phyloP scores from a whole-genome alignment of 306 rosid genomes.

The Quercus variabilis region DNA sequence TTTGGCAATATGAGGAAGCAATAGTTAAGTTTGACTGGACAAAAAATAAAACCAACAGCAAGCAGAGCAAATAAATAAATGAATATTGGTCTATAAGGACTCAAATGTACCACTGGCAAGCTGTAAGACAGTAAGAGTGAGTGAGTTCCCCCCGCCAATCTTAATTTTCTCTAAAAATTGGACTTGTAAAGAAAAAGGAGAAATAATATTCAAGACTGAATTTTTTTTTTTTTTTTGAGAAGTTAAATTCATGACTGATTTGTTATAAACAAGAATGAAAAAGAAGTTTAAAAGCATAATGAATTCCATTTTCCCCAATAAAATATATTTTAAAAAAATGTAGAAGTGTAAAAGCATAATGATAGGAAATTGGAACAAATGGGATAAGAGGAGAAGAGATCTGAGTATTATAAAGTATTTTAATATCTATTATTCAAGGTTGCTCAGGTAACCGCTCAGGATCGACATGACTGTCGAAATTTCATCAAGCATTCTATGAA shows the following conservation, averaged over 20 bases:
- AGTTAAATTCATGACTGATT: too few species aligned
- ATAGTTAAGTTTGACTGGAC: too few species aligned
- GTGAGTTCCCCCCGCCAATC: neutral
- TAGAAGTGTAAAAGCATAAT: neutral
- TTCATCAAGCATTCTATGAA: conserved; percentile 26
- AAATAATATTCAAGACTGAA: too few species aligned
- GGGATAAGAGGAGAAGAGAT: neutral
- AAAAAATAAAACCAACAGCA: neutral
- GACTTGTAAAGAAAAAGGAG: too few species aligned
- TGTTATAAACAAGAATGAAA: too few species aligned
- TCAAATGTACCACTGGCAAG: neutral
- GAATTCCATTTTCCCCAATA: too few species aligned
- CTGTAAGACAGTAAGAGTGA: neutral
- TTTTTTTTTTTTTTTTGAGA: too few species aligned
- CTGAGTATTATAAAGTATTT: neutral
- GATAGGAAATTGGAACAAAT: neutral
- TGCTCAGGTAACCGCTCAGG: conserved; percentile 60
- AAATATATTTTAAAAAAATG: accelerated
- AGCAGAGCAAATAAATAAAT: neutral
- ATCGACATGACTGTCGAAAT: conserved; percentile 32
- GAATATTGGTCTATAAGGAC: neutral
- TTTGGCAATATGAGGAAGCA: too few species aligned
- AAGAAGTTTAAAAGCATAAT: too few species aligned
- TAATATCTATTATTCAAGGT: neutral
- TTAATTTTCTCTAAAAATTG: neutral